Evolutionary conservation across 257 asterid genomes (phyloP).

Genomic region (Scutellaria baicalensis): DNA sequence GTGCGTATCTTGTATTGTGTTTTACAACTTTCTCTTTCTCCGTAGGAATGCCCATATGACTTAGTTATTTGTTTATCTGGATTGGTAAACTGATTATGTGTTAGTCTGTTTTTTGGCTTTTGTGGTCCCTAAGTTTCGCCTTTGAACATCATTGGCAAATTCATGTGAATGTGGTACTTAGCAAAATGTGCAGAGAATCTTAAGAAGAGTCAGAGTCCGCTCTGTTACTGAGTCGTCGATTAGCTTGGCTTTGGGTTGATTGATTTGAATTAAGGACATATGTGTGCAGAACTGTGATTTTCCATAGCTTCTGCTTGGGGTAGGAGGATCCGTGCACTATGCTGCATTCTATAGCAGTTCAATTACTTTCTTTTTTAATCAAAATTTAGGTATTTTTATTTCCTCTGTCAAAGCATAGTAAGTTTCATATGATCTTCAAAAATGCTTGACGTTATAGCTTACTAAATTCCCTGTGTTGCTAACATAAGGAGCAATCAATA

Average conservation of each 20-base stretch:
- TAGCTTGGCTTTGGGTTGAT: background rate
- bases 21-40: background rate
- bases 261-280: background rate
- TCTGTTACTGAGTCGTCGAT: background rate
- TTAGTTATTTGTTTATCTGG: conserved; percentile 3
- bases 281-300: background rate
- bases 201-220: background rate
- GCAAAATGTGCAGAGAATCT: background rate
- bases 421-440: background rate
- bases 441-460: background rate
- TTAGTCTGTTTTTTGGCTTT: background rate
- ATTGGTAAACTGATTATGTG: background rate
- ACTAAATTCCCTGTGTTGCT: background rate
- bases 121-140: background rate
- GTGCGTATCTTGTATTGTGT: background rate
- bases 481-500: background rate
- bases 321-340: background rate
- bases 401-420: background rate
- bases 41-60: background rate
- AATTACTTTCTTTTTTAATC: background rate
- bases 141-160: background rate
- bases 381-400: background rate
- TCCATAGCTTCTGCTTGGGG: background rate
- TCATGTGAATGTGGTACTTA: background rate
- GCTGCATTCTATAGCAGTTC: background rate